These are phyloP conservation scores for Trichoderma breve DNA, from an alignment of 2,329 filamentous ascomycete genomes.

Conservation along the genomic window DNA sequence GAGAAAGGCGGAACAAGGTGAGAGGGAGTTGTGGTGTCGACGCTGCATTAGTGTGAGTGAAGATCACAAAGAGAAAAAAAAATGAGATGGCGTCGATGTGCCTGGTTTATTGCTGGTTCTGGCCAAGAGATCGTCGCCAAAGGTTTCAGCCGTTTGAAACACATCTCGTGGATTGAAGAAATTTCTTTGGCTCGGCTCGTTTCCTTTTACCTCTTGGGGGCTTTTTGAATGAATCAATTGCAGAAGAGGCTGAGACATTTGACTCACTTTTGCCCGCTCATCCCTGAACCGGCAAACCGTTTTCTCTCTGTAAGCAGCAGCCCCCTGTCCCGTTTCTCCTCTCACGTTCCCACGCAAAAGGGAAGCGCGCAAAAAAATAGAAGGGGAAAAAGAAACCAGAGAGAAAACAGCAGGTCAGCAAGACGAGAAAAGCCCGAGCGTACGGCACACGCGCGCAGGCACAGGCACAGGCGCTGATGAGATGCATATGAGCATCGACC, in stretches of 20 bases:
- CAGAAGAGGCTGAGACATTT: not conserved
- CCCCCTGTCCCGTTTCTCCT: not conserved
- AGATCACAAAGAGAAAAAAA: not conserved
- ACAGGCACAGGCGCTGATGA: not conserved
- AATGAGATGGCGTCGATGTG: not conserved
- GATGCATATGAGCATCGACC: constrained; percentile 16
- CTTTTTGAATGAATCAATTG: not conserved
- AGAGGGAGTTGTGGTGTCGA: not conserved
- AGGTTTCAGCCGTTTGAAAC: constrained; percentile 1
- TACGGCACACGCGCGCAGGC: not conserved
- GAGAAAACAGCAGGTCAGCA: not conserved
- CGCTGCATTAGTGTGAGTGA: not conserved
- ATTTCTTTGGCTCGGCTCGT: not conserved
- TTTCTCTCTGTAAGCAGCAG: not conserved
- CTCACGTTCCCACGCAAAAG: not conserved
- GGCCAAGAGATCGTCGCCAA: not conserved
- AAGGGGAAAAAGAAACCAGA: not conserved
- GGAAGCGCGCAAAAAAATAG: not conserved
- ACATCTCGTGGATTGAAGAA: not conserved
- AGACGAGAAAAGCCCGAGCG: not conserved
- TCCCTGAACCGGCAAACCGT: not conserved
- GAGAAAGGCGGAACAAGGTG: not conserved
- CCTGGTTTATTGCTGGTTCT: not conserved
- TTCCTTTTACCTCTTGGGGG: not conserved
- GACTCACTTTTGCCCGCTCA: not conserved